phyloP scores from a whole-genome alignment of 2,329 filamentous ascomycete species.

The Ascochyta rabiei region DNA sequence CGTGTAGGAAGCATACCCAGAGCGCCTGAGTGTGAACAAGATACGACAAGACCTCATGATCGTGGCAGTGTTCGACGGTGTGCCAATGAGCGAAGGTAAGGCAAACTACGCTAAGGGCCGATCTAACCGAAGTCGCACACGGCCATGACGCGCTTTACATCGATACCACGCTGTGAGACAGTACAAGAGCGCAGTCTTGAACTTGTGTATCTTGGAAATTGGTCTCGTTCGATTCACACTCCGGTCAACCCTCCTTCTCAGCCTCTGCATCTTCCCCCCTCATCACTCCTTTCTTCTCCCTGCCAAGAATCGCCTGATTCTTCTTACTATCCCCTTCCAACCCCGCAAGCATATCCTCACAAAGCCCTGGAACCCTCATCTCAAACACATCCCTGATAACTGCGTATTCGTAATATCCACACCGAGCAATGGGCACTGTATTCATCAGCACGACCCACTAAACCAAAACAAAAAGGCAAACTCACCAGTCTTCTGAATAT shows the following conservation, averaged over 20 bases:
- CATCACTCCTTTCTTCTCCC: neutral
- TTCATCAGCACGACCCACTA: neutral
- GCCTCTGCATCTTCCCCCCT: conserved; percentile 3
- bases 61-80: conserved; percentile 13
- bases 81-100: conserved; percentile 12
- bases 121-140: conserved; percentile 1
- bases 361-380: conserved; percentile 58
- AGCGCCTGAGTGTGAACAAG: neutral
- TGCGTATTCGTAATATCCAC: conserved; percentile 65
- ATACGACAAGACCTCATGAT: neutral
- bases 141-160: neutral
- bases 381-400: conserved; percentile 64
- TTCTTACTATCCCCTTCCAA: conserved; percentile 39
- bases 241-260: neutral
- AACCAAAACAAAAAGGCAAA: neutral
- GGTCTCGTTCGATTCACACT: no score
- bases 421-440: conserved; percentile 61
- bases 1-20: conserved; percentile 1
- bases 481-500: conserved; percentile 58
- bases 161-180: neutral
- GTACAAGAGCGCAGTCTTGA: no score
- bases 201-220: no score
- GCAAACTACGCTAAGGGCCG: conserved; percentile 12
- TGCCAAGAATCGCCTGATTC: conserved; percentile 21
- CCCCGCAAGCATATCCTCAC: conserved; percentile 30